Conservation (phyloP, 345 rosid genomes). For the Cardamine chenopodiifolia region DNA sequence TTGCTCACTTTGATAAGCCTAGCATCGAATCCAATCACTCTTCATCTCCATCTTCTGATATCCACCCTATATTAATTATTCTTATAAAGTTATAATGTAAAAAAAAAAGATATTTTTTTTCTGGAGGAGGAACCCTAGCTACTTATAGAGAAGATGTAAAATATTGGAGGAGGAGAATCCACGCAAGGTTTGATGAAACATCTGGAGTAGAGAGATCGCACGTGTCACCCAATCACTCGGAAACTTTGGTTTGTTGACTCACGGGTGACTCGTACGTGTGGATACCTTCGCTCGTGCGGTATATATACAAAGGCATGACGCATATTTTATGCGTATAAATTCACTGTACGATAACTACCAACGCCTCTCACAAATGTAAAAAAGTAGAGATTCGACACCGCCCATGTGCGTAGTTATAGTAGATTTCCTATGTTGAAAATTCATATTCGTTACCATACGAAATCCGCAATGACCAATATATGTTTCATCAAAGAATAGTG, state of each 20-base stretch:
- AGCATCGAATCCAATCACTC: constrained; percentile 43
- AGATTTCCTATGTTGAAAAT: constrained; percentile 25
- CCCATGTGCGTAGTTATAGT: constrained; percentile 31
- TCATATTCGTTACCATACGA: not conserved
- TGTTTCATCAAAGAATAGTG: constrained; percentile 2
- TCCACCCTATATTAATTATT: constrained; percentile 5
- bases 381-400: not conserved
- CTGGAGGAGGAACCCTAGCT: constrained; percentile 34
- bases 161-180: constrained; percentile 37
- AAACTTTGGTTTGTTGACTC: constrained; percentile 33
- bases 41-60: constrained; percentile 34
- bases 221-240: constrained; percentile 40
- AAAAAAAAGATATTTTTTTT: not conserved
- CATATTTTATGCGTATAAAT: not conserved
- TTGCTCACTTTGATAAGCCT: constrained; percentile 44
- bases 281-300: constrained; percentile 31
- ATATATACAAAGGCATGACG: constrained; percentile 12
- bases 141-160: constrained; percentile 34
- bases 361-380: not conserved
- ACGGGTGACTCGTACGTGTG: constrained; percentile 32
- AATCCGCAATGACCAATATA: not conserved
- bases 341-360: constrained; percentile 38
- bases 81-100: not conserved
- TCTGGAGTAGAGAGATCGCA: constrained; percentile 41
- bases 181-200: constrained; percentile 34